Evolutionary conservation across 768 basidiomycete species (phyloP).

Genomic region (Kwoniella dendrophila): DNA sequence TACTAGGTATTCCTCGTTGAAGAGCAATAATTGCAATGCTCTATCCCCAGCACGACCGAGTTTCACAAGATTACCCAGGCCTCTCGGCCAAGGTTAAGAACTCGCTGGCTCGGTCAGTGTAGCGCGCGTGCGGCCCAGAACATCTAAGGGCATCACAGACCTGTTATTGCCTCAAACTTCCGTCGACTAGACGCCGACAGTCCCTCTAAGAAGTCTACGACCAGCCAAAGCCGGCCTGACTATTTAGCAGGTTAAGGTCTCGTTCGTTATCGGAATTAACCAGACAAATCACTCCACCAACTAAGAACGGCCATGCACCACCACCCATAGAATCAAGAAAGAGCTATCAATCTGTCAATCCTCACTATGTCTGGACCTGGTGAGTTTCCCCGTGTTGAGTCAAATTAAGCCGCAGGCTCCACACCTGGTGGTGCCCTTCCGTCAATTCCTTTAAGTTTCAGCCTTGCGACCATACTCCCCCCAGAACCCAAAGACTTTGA

Average conservation of each 20-base stretch:
- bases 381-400: constrained; percentile 72
- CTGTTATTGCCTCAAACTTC: constrained; percentile 90
- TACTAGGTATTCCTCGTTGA: constrained; percentile 90
- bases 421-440: constrained; percentile 78
- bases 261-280: constrained; percentile 94
- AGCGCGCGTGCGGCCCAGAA: constrained; percentile 84
- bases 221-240: constrained; percentile 74
- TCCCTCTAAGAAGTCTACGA: constrained; percentile 82
- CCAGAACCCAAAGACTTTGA: constrained; percentile 87
- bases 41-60: constrained; percentile 81
- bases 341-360: constrained; percentile 81
- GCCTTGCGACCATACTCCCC: constrained; percentile 70
- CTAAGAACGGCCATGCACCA: constrained; percentile 88
- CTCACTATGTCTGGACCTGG: constrained; percentile 76
- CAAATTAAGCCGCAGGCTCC: constrained; percentile 84
- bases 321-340: constrained; percentile 83
- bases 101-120: constrained; percentile 88
- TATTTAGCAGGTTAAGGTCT: constrained; percentile 94
- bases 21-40: constrained; percentile 90
- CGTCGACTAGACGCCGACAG: constrained; percentile 76
- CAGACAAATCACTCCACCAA: constrained; percentile 92
- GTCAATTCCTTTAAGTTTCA: constrained; percentile 83
- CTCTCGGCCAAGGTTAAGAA: constrained; percentile 73
- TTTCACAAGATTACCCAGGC: constrained; percentile 77
- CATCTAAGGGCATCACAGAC: constrained; percentile 90